Conservation (phyloP, 2,329 filamentous ascomycete genomes). For the Nemania bipapillata region DNA sequence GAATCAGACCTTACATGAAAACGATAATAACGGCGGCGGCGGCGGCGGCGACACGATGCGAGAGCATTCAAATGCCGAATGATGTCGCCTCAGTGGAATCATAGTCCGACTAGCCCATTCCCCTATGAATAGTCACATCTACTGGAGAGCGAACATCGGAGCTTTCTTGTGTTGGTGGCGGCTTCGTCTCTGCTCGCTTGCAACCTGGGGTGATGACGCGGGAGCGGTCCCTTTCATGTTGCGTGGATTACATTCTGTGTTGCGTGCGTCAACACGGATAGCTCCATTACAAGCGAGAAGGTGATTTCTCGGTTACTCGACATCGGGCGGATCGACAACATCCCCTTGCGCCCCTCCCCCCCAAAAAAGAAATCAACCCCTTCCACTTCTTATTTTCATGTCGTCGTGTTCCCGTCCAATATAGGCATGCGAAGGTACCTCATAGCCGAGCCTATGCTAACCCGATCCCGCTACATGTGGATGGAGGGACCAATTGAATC, state of each 20-base stretch:
- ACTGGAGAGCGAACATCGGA: not conserved
- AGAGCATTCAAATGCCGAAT: not conserved
- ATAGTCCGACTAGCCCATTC: not conserved
- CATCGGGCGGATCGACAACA: not conserved
- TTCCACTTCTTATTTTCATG: not conserved
- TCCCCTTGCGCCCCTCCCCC: not conserved
- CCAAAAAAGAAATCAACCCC: no score
- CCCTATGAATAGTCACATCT: not conserved
- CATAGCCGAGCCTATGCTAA: not conserved
- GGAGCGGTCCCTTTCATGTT: not conserved
- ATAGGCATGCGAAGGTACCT: not conserved
- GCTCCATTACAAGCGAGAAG: not conserved
- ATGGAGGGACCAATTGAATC: not conserved
- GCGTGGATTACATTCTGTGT: not conserved
- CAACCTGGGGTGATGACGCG: not conserved
- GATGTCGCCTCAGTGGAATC: not conserved
- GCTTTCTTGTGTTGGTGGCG: not conserved
- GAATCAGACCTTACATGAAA: not conserved
- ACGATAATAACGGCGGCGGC: no score
- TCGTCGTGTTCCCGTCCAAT: not conserved
- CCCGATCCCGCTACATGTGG: not conserved
- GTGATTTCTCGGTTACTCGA: not conserved
- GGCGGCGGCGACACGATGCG: not conserved
- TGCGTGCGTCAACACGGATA: not conserved
- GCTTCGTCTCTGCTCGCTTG: not conserved